Evolutionary conservation across 176 grass and related monocot genomes (phyloP).

Genomic region (Dendrocalamus sinicus): DNA sequence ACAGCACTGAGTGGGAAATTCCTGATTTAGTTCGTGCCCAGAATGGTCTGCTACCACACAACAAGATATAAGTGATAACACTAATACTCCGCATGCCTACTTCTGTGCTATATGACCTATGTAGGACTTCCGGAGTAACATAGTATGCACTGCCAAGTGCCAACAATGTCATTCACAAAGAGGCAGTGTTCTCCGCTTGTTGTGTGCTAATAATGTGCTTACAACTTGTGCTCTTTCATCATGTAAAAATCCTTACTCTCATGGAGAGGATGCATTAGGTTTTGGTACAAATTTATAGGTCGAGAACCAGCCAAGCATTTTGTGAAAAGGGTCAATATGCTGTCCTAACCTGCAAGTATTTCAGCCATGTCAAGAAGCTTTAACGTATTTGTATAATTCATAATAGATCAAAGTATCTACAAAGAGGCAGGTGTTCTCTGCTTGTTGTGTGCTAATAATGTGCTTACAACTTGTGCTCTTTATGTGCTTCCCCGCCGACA

Average conservation of each 20-base stretch:
- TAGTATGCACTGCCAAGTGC: conserved; percentile 77
- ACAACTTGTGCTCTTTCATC: too few relatives aligned
- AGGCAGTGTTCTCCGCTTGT: too few relatives aligned
- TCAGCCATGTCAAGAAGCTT: neutral
- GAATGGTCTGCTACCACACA: conserved; percentile 96
- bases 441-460: too few relatives aligned
- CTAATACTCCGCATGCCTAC: conserved; percentile 98
- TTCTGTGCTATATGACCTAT: conserved; percentile 95
- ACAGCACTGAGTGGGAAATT: conserved; percentile 92
- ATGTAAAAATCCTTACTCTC: too few relatives aligned
- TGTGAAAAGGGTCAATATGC: neutral
- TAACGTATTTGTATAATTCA: conserved; percentile 22
- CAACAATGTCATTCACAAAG: conserved; percentile 98
- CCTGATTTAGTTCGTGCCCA: conserved; percentile 98
- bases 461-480: too few relatives aligned
- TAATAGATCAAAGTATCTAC: neutral
- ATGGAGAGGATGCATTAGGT: conserved; percentile 28
- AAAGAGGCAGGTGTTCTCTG: too few relatives aligned
- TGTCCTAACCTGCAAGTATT: neutral
- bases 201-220: too few relatives aligned
- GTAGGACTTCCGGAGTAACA: conserved; percentile 96
- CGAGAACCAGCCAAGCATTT: too few relatives aligned
- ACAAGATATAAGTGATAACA: conserved; percentile 94
- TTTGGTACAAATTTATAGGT: too few relatives aligned
- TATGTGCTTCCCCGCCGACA: too few relatives aligned